These are phyloP conservation scores for Cordyceps militaris DNA, from an alignment of 2,329 filamentous ascomycete genomes.

Conservation along the genomic window DNA sequence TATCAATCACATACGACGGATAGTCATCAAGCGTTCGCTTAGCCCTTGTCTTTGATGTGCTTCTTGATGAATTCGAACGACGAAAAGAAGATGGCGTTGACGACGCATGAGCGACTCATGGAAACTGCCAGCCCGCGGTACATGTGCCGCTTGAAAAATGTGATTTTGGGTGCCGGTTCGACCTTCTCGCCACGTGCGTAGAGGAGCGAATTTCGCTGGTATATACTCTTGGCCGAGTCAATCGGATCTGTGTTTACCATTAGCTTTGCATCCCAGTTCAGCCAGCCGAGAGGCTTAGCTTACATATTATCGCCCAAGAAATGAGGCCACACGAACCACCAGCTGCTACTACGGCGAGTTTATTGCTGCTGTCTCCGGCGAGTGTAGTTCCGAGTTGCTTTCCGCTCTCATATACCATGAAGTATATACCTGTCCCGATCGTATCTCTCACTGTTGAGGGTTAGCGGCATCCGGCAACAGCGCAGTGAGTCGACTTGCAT, in stretches of 20 bases:
- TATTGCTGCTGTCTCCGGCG: constrained; percentile 66
- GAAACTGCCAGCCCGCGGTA: constrained; percentile 79
- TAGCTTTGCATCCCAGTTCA: constrained; percentile 1
- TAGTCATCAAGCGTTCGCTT: neutral
- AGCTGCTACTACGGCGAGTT: constrained; percentile 69
- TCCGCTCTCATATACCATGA: constrained; percentile 80
- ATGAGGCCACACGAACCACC: constrained; percentile 77
- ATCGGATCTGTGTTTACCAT: constrained; percentile 48
- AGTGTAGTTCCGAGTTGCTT: constrained; percentile 76
- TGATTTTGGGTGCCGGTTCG: constrained; percentile 62
- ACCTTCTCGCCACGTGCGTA: constrained; percentile 58
- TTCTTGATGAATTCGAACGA: constrained; percentile 80
- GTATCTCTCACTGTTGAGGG: constrained; percentile 64
- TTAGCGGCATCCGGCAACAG: constrained; percentile 11
- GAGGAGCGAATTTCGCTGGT: constrained; percentile 73
- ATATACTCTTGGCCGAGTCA: constrained; percentile 78
- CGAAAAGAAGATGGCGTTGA: constrained; percentile 87
- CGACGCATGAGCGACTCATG: constrained; percentile 72
- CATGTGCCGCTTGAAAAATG: constrained; percentile 71
- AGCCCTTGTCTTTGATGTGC: constrained; percentile 44
- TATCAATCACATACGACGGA: neutral
- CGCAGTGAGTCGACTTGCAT: constrained; percentile 42
- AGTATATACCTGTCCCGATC: constrained; percentile 77
- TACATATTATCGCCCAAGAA: constrained; percentile 72
- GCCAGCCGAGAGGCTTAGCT: constrained; percentile 24